Conservation (phyloP, 768 basidiomycete species). For the Tubosaeta sp. region DNA sequence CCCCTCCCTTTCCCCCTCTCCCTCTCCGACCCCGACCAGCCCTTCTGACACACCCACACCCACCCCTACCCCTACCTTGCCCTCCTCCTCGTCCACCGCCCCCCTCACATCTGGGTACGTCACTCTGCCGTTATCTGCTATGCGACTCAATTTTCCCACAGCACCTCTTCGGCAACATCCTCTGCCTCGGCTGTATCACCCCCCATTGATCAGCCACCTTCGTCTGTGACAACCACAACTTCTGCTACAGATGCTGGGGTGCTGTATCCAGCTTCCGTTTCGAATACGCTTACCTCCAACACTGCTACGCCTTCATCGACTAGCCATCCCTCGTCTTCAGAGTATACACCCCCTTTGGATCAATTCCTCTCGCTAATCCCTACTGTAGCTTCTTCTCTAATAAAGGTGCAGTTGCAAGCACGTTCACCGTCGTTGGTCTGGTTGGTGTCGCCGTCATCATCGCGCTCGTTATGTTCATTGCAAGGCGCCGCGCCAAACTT, state of each 20-base stretch:
- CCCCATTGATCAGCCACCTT: not conserved
- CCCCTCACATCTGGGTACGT: slow-evolving; percentile 8
- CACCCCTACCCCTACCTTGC: not conserved
- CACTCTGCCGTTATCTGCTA: not conserved
- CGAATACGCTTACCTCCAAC: not conserved
- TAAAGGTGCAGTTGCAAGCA: slow-evolving; percentile 44
- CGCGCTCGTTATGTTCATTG: slow-evolving; percentile 25
- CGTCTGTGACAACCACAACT: not conserved
- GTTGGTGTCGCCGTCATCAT: slow-evolving; percentile 31
- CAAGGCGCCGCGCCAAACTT: slow-evolving; percentile 26
- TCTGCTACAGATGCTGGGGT: not conserved
- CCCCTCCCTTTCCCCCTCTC: not conserved
- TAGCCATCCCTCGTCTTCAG: slow-evolving; percentile 13
- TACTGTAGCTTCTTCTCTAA: slow-evolving; percentile 42
- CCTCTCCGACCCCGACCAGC: not conserved
- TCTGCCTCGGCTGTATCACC: not conserved
- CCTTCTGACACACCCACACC: not conserved
- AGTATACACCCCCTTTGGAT: slow-evolving; percentile 8
- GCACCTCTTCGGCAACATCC: not conserved
- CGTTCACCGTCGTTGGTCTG: slow-evolving; percentile 41
- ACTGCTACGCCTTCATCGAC: slow-evolving; percentile 12
- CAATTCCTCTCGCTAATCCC: not conserved
- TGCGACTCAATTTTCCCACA: not conserved
- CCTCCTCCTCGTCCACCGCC: not conserved
- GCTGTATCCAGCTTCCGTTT: not conserved